Evolutionary conservation across 768 basidiomycete genomes (phyloP).

Genomic region (Lactifluus pinguis): DNA sequence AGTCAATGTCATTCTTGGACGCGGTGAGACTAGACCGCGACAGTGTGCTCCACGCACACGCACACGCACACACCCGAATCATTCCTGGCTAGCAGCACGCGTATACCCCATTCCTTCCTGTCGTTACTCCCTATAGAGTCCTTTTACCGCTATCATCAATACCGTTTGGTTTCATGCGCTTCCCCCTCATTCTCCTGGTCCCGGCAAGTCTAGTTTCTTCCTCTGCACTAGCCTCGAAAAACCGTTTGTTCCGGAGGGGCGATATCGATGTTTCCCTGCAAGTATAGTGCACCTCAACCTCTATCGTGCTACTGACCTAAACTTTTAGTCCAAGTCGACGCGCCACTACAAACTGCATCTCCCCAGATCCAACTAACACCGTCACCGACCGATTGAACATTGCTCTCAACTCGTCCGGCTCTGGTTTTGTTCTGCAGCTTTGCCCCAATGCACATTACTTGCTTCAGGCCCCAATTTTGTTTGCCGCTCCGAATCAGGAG

Average conservation of each 20-base stretch:
- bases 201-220: neutral
- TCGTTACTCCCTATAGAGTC: neutral
- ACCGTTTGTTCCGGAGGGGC: neutral
- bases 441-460: conserved; percentile 57
- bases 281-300: neutral
- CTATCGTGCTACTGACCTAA: neutral
- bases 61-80: too few relatives aligned
- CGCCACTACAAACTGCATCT: conserved; percentile 21
- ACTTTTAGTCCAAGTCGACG: neutral
- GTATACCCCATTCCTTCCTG: neutral
- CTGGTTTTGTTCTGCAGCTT: conserved; percentile 55
- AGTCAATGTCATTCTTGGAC: too few relatives aligned
- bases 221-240: neutral
- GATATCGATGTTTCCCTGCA: neutral
- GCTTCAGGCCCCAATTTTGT: conserved; percentile 57
- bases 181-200: neutral
- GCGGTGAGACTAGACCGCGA: too few relatives aligned
- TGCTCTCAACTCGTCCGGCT: conserved; percentile 54
- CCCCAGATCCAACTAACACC: conserved; percentile 52
- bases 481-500: conserved; percentile 63
- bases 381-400: conserved; percentile 56
- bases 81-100: too few relatives aligned
- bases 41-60: too few relatives aligned
- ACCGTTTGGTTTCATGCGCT: neutral
- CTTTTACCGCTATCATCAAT: neutral